Percentiles rank a stretch among this genome's conserved stretches.
These are phyloP conservation scores for Tuber calosporum DNA, from an alignment of 495 filamentous ascomycete species.

Conservation along the genomic window DNA sequence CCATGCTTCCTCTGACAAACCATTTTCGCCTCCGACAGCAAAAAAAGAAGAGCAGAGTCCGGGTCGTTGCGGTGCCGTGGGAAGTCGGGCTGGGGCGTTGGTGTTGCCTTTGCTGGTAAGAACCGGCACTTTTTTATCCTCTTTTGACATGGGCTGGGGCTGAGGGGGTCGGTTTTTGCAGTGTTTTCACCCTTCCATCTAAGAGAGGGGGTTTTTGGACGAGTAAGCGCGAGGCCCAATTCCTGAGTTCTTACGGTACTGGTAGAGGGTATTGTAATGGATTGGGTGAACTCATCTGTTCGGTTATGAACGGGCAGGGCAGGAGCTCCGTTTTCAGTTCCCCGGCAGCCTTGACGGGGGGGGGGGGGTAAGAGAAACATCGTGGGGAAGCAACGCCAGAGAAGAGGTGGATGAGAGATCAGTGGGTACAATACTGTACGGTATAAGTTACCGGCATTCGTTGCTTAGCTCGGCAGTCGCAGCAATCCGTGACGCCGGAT, in stretches of 20 bases:
- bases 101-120: too few relatives aligned
- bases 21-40: not conserved
- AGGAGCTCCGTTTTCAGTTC: not conserved
- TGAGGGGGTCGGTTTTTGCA: too few relatives aligned
- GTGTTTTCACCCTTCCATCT: too few relatives aligned
- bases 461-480: constrained; percentile 28
- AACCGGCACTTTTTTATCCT: too few relatives aligned
- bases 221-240: too few relatives aligned
- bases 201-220: too few relatives aligned
- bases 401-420: not conserved
- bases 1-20: not conserved
- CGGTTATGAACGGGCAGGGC: constrained; percentile 1
- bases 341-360: not conserved
- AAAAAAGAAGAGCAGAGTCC: not conserved
- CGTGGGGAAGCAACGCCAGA: not conserved
- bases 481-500: constrained; percentile 28
- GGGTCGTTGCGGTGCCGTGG: not conserved
- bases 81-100: too few relatives aligned
- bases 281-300: not conserved
- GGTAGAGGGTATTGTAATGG: not conserved
- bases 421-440: too few relatives aligned
- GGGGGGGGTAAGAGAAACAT: not conserved
- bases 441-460: too few relatives aligned
- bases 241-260: too few relatives aligned
- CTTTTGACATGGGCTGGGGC: too few relatives aligned